Percentiles rank a stretch among this genome's conserved stretches.
Evolutionary conservation across 352 stramenopile genomes (phyloP).

Genomic region (Globisporangium alternatum): DNA sequence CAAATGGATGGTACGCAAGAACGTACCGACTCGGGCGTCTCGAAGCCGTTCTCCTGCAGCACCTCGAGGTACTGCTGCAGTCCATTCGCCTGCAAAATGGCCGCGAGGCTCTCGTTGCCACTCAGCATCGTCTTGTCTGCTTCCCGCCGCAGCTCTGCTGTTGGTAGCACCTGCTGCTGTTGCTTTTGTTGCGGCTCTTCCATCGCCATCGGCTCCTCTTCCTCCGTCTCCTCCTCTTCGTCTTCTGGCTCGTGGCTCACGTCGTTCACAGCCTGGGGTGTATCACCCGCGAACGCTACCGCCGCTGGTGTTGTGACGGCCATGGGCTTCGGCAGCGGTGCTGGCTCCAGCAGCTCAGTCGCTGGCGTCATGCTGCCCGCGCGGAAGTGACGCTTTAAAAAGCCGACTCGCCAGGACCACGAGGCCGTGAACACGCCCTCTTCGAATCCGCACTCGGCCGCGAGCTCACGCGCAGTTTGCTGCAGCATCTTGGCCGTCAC

Average conservation of each 20-base stretch:
- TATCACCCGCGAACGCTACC: neutral
- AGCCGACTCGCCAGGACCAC: slow-evolving; percentile 11
- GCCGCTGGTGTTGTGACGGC: neutral
- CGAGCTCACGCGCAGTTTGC: slow-evolving; percentile 1
- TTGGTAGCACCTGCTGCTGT: neutral
- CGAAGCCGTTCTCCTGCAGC: slow-evolving; percentile 17
- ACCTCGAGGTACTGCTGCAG: slow-evolving; percentile 12
- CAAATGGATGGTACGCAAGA: neutral
- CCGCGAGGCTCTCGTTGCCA: slow-evolving; percentile 1
- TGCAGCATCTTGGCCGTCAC: slow-evolving; percentile 17
- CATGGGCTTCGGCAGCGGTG: neutral
- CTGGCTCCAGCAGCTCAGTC: neutral
- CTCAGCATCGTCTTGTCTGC: neutral
- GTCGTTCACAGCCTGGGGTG: neutral
- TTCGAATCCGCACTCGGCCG: slow-evolving; percentile 4
- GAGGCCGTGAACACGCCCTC: slow-evolving; percentile 13
- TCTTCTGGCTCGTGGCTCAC: neutral
- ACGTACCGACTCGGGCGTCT: slow-evolving; percentile 11
- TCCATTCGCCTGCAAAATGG: slow-evolving; percentile 5
- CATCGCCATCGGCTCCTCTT: neutral
- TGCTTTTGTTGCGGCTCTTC: neutral
- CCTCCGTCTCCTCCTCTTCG: neutral
- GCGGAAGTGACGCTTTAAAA: slow-evolving; percentile 9
- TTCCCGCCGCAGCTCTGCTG: neutral
- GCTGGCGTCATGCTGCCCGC: neutral